phyloP scores from a whole-genome alignment of 257 asterid genomes.

The Solanum raphanifolium region DNA sequence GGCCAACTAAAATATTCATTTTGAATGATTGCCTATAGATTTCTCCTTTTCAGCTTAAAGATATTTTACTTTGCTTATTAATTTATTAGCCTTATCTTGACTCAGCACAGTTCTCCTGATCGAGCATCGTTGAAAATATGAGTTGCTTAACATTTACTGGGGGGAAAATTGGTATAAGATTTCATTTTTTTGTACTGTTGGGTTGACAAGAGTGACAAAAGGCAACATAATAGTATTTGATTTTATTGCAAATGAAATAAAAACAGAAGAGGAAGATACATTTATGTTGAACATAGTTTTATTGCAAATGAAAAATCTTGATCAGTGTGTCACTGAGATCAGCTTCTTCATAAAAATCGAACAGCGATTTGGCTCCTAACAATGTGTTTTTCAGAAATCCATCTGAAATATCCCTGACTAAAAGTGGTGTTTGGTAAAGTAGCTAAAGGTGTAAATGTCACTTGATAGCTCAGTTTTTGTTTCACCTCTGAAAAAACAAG shows the following conservation, averaged over 20 bases:
- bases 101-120: neutral
- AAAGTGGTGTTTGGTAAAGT: neutral
- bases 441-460: conserved; percentile 5
- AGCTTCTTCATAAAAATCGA: neutral
- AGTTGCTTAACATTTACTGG: neutral
- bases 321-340: neutral
- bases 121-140: neutral
- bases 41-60: neutral
- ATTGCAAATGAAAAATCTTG: neutral
- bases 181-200: neutral
- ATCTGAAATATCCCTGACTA: conserved; percentile 17
- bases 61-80: neutral
- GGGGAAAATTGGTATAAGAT: neutral
- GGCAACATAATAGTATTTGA: neutral
- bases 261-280: neutral
- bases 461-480: conserved; percentile 1
- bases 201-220: neutral
- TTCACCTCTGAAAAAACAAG: conserved; percentile 7
- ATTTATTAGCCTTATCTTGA: neutral
- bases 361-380: conserved; percentile 21
- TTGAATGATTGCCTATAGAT: neutral
- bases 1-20: neutral
- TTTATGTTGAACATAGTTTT: neutral
- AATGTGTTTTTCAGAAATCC: conserved; percentile 11
- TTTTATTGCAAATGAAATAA: neutral